Conservation (phyloP, 2,329 filamentous ascomycete genomes). For the Fusarium setosum region DNA sequence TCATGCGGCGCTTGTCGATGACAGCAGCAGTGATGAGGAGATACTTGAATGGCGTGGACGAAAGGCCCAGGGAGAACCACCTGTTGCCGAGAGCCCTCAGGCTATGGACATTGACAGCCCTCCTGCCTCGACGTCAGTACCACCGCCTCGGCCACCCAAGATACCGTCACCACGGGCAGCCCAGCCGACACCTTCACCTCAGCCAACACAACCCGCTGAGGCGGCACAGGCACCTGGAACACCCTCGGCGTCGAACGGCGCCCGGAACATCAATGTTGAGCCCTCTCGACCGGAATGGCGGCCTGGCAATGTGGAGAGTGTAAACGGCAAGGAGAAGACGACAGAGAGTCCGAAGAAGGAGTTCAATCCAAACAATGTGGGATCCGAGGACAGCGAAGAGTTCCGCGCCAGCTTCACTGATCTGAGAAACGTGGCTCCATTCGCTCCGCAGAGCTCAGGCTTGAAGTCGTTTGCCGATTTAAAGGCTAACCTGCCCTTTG, state of each 20-base stretch:
- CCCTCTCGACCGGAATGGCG: conserved; percentile 71
- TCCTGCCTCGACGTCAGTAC: conserved; percentile 34
- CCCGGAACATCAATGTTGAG: conserved; percentile 68
- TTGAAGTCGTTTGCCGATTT: conserved; percentile 67
- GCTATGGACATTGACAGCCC: conserved; percentile 76
- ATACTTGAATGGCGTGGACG: conserved; percentile 49
- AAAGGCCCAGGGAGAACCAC: conserved; percentile 45
- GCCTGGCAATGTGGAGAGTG: conserved; percentile 56
- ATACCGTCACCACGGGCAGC: conserved; percentile 22
- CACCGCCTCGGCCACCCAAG: conserved; percentile 34
- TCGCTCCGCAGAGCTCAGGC: conserved; percentile 59
- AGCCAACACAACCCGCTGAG: conserved; percentile 7
- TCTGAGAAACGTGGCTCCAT: conserved; percentile 66
- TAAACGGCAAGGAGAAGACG: conserved; percentile 37
- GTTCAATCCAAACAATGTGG: conserved; percentile 52
- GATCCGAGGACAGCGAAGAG: conserved; percentile 68
- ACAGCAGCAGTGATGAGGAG: conserved; percentile 59
- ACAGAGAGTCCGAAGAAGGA: conserved; percentile 33
- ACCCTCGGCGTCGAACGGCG: conserved; percentile 35
- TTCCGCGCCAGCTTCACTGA: conserved; percentile 66
- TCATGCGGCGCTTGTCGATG: conserved; percentile 59
- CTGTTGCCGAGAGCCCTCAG: conserved; percentile 59
- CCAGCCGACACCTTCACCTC: conserved; percentile 21
- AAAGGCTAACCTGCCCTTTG: conserved; percentile 67
- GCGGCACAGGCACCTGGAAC: neutral